Base-by-base conservation (phyloP, 164 flowering plant genomes). In the Vitis riparia region DNA sequence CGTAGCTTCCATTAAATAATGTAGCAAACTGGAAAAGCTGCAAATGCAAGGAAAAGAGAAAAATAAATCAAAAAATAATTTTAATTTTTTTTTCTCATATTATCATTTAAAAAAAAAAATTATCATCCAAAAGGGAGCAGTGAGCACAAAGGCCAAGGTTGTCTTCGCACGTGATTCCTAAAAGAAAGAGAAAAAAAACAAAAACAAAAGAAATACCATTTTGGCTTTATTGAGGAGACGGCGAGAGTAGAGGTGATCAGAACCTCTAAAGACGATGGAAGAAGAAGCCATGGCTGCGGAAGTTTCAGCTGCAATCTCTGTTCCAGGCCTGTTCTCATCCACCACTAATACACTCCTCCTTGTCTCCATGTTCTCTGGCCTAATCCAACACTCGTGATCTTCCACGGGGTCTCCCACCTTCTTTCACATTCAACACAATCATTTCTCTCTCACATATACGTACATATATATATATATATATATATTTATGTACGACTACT, bases 241-340 rank as follows among this genome's bases (percentile, higher is more conserved):
- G 9, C 84, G 89, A 55, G 99, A 30, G 68, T 94, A 90, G 4
- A 66, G 17, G 11, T 62, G 78, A 60, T 95, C 88, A 0, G 23
- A 0, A 10, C 14, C 0, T 60, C 88, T 73, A 49, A 95, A 92
- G 19, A 89, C 91, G 4, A 92, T 76, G 12, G 97, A 83, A 73
- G 99, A 70, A 74, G 98, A 83, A 16, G 99, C 97, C 90, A 92
- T 67, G 9, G 98, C 98, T 4, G 99, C 98, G 6, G 94, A 52
- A 5, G 97, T 91, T 66, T 95, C 99, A 1, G 92, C 99, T 2
- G 98, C 98, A 69, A 91, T 88, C 82, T 95, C 99, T 0, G 94
- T 80, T 29, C 97, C 98, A 0, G 97, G 94, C 0, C 50, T 62
- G 12, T 75, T 81, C 55, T 77, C 74, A 51, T 90, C 88, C 5